Evolutionary conservation across 2,329 filamentous ascomycete genomes (phyloP), one percentile per base, ranked within the genome.

Genomic region (Fusarium staphyleae): DNA sequence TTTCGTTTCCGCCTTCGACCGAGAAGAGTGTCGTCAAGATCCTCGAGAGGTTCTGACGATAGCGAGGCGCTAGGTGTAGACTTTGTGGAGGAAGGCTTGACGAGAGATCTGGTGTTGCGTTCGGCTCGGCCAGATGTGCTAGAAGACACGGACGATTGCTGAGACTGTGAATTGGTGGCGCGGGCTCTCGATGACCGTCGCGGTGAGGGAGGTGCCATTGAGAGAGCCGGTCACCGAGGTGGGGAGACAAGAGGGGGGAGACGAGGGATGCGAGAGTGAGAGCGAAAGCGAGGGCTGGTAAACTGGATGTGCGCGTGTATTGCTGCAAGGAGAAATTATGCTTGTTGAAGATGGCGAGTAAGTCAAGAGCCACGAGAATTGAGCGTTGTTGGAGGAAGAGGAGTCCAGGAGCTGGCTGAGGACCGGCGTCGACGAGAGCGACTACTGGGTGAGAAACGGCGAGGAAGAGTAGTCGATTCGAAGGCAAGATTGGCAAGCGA

Each of bases 181-280:
- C 91, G 90, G 79, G 91, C 91, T 83, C 93, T 88, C 75, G 93
- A 95, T 70, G 93, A 96, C 74, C 93, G 90, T 77, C 93, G 89
- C 73, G 90, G 90, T 72, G 89, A 84, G 66, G 77, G 77, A 70
- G 79, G 82, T 80, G 83, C 82, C 83, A 84, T 84, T 79, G 78
- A 78, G 73, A 41, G 52, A 52, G 63, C 46, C 50, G 48, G 46
- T 52, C 64, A 58, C 61, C 65, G 62, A 63, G 66, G 72, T 67
- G 69, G 65, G 59, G 58, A 65, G 68, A 66, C 61, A 65, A 48
- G 37, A 48, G 51, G 42, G 29, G 28, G 28, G 39, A 50, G 41
- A 22, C 41, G 62, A 37, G 48, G 40, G 29, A 29, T 29, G 50
- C 43, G 48, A 47, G 56, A 41, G 36, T 40, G 43, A 41, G 40